Evolutionary conservation across 139 green algal genomes (phyloP).

Genomic region (Diplosphaera chodatii): DNA sequence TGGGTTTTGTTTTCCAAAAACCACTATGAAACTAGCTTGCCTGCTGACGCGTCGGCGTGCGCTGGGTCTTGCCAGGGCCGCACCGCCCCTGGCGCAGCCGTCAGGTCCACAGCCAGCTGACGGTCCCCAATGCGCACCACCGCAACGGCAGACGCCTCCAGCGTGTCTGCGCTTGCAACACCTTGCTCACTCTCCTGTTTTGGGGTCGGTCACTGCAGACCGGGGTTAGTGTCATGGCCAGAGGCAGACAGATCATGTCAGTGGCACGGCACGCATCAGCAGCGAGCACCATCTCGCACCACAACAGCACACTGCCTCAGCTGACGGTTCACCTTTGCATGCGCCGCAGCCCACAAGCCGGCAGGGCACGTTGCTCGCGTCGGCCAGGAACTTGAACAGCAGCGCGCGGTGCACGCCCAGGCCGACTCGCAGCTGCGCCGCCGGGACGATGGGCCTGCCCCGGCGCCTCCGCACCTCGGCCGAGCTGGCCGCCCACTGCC

Average conservation of each 20-base stretch:
- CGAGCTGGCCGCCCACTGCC: neutral
- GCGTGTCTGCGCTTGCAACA: neutral
- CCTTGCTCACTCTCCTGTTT: no score
- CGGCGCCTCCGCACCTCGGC: slow-evolving; percentile 13
- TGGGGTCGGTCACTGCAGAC: no score
- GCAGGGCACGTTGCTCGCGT: slow-evolving; percentile 52
- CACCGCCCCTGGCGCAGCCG: neutral
- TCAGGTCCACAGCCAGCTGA: neutral
- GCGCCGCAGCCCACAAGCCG: slow-evolving; percentile 42
- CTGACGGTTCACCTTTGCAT: slow-evolving; percentile 6
- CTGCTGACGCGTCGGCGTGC: no score
- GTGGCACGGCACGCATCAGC: no score
- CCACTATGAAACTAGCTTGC: no score
- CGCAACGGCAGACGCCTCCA: neutral
- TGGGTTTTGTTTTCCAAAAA: no score
- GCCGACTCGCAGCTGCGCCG: slow-evolving; percentile 56
- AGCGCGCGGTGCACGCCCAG: slow-evolving; percentile 64
- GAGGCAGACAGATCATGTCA: no score
- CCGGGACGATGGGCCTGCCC: slow-evolving; percentile 38
- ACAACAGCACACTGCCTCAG: no score
- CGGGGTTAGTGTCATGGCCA: no score
- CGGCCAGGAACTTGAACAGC: slow-evolving; percentile 83
- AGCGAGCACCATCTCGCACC: no score
- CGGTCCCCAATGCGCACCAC: neutral
- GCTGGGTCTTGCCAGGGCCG: neutral